A percentile compares a stretch with the other conserved stretches of the same genome.
These are phyloP conservation scores for Nematodospora valgi DNA, from an alignment of 805 yeast species.

Conservation along the genomic window DNA sequence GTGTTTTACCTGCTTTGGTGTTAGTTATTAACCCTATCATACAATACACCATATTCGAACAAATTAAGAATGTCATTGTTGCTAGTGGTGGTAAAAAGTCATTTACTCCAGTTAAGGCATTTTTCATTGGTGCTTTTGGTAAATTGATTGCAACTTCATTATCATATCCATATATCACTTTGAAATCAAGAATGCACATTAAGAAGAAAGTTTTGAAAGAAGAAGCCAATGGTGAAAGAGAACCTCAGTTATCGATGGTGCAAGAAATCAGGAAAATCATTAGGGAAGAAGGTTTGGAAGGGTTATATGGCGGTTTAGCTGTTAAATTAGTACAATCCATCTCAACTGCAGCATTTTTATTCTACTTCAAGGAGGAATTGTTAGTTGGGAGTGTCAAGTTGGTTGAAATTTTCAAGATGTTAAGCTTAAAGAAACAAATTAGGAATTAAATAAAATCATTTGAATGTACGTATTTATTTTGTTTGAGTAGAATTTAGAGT, in stretches of 20 bases:
- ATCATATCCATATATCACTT: constrained; percentile 89
- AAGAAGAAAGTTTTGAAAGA: constrained; percentile 31
- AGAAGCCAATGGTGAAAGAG: constrained; percentile 12
- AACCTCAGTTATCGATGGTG: constrained; percentile 36
- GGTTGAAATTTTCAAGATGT: constrained; percentile 40
- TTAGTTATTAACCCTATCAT: constrained; percentile 85
- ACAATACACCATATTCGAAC: constrained; percentile 90
- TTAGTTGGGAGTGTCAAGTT: constrained; percentile 55
- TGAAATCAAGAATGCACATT: constrained; percentile 85
- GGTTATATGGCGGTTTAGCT: constrained; percentile 77
- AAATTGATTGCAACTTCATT: constrained; percentile 83
- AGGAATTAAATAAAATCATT: constrained; percentile 1
- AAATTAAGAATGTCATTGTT: constrained; percentile 64
- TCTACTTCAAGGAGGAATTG: constrained; percentile 86
- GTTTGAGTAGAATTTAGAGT: too few species aligned
- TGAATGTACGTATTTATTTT: too few species aligned
- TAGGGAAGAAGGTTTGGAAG: constrained; percentile 66
- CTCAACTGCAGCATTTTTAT: constrained; percentile 83
- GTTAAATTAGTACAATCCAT: constrained; percentile 83
- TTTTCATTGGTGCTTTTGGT: constrained; percentile 84
- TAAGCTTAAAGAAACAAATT: constrained; percentile 18
- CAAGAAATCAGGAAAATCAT: constrained; percentile 57
- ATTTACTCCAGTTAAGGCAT: constrained; percentile 74
- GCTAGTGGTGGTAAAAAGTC: constrained; percentile 46
- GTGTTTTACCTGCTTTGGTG: constrained; percentile 83